Base-by-base conservation (phyloP, 1,284 basidiomycete genomes). In the Leucoagaricus sp. region DNA sequence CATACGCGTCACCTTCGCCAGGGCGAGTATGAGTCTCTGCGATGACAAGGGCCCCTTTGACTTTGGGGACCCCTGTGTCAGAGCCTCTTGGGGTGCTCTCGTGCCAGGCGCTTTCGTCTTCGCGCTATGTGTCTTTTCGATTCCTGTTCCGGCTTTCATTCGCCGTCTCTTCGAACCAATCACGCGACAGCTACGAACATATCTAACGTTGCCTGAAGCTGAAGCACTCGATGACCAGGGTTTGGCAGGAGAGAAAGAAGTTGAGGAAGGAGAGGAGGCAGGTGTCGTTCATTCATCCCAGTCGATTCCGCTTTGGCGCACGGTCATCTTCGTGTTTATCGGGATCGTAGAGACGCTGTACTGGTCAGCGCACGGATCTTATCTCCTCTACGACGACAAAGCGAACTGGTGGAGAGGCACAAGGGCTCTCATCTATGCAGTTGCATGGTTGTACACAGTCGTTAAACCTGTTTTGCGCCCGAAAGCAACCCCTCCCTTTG, bases 171-270 rank as follows among this genome's bases (percentile, higher is more conserved):
- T 75, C 5, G 59, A 58, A 9, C 50, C 68, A 3, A 26, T 79
- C 55, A 69, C 67, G 38, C 45, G 62, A 2, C 78, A 76, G 0
- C 79, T 87, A 63, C 61, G 64, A n/a, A 63, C 70, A 2, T 87
- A 78, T 62, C 57, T 89, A n/a, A 77, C 80, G 0, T 70, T 88
- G 2, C 66, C 73, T 17, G 86, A 88, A 65, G 86, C 86, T 0
- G 83, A 87, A 64, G 80, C 78, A 0, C 65, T 85, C 3, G 69
- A 74, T 48, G 57, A 61, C 15, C 61, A 63, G 19, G 60, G 45
- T 4, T 21, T 28, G 4, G 57, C 34, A 1, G 58, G 50, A 33
- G 65, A 69, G 21, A 64, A 71, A 25, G 62, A 60, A 0, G 40
- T 23, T 66, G 61, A 23, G 40, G 29, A 65, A 64, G 4, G 65